These are phyloP conservation scores for Chalara sp. DNA, from an alignment of 2,329 filamentous ascomycete genomes.

Conservation along the genomic window DNA sequence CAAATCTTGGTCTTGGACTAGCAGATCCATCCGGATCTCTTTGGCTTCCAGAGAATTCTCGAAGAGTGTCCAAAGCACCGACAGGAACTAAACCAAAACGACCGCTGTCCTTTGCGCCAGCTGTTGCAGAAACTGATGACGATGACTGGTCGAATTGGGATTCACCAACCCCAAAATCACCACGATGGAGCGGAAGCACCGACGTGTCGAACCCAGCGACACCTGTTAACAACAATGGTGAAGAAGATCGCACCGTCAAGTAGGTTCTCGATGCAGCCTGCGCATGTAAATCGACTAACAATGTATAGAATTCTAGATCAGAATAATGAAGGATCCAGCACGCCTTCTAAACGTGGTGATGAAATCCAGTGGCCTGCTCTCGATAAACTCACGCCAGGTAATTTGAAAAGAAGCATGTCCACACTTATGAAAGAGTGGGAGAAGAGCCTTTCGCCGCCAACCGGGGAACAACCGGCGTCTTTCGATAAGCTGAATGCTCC, in stretches of 20 bases:
- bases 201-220: constrained; percentile 20
- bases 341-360: constrained; percentile 17
- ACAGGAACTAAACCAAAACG: constrained; percentile 1
- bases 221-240: constrained; percentile 13
- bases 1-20: constrained; percentile 9
- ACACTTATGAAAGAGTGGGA: constrained; percentile 91
- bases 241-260: constrained; percentile 19
- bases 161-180: constrained; percentile 44
- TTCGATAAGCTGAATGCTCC: constrained; percentile 20
- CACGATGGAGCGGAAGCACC: constrained; percentile 54
- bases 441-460: constrained; percentile 57
- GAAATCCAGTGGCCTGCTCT: constrained; percentile 32
- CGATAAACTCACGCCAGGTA: constrained; percentile 54
- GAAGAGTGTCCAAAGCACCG: not conserved
- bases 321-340: constrained; percentile 11
- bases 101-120: constrained; percentile 18
- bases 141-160: constrained; percentile 63
- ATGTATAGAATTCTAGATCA: constrained; percentile 16
- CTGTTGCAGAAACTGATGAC: constrained; percentile 36
- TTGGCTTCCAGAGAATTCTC: not conserved
- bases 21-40: constrained; percentile 16
- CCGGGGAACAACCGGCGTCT: constrained; percentile 20
- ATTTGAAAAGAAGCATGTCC: constrained; percentile 75
- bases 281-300: constrained; percentile 10
- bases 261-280: constrained; percentile 11